Percentiles rank a stretch among this genome's conserved stretches.
Conservation (phyloP, 768 basidiomycete species). For the Russula virescens region DNA sequence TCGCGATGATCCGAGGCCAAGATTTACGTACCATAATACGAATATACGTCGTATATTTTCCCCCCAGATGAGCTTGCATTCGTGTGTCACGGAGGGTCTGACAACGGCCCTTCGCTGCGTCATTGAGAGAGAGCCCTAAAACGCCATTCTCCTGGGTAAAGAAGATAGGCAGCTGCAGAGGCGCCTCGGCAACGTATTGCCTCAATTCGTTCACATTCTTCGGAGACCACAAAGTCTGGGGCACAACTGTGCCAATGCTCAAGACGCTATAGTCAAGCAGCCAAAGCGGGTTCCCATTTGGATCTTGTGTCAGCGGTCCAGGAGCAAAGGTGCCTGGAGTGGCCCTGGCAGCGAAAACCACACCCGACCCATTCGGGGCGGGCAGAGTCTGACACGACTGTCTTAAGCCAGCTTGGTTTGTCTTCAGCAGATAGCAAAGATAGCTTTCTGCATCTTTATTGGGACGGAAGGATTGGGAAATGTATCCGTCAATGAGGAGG, state of each 20-base stretch:
- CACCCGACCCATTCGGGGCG: background rate
- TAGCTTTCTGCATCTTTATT: constrained; percentile 1
- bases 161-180: constrained; percentile 17
- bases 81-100: constrained; percentile 1
- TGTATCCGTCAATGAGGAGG: too few relatives aligned
- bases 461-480: constrained; percentile 2
- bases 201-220: constrained; percentile 1
- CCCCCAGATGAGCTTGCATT: constrained; percentile 3
- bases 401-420: background rate
- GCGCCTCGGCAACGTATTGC: constrained; percentile 11
- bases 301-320: background rate
- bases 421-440: constrained; percentile 14
- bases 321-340: background rate
- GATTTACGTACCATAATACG: constrained; percentile 13
- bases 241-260: constrained; percentile 11
- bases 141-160: constrained; percentile 6
- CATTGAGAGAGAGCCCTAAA: constrained; percentile 7
- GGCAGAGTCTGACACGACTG: background rate
- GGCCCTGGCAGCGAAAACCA: background rate
- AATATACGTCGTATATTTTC: constrained; percentile 8
- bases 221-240: constrained; percentile 12
- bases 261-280: constrained; percentile 1
- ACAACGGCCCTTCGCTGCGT: constrained; percentile 6
- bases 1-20: background rate
- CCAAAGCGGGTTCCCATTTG: background rate